Evolutionary conservation across 208 protist species (phyloP).

Genomic region (Strigomonas galati): DNA sequence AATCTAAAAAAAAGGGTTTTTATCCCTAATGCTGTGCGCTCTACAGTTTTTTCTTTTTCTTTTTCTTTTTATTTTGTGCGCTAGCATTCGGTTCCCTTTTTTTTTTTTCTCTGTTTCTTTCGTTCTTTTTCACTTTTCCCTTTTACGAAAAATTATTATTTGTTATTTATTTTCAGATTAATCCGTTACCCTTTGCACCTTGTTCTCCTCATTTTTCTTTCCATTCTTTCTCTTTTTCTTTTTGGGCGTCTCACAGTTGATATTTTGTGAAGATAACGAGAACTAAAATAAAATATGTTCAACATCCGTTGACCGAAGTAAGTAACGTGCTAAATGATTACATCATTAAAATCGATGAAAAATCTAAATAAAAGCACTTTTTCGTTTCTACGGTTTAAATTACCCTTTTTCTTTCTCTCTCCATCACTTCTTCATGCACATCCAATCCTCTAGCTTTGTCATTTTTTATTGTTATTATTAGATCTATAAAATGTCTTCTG

Average conservation of each 20-base stretch:
- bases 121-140: not conserved
- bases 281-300: too few relatives aligned
- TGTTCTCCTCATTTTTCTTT: conserved; percentile 13
- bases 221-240: conserved; percentile 11
- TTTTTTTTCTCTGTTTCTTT: conserved; percentile 13
- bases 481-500: not conserved
- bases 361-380: too few relatives aligned
- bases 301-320: too few relatives aligned
- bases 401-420: not conserved
- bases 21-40: not conserved
- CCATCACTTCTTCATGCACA: not conserved
- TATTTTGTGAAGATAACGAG: not conserved
- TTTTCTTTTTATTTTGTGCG: conserved; percentile 2
- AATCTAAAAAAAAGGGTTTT: conserved; percentile 1
- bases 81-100: not conserved
- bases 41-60: not conserved
- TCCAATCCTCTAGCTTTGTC: not conserved
- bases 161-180: conserved; percentile 8
- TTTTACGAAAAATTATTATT: not conserved
- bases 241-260: not conserved
- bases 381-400: not conserved
- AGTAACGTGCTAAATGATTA: too few relatives aligned
- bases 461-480: not conserved
- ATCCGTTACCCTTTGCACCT: conserved; percentile 6
- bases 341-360: too few relatives aligned